Evolutionary conservation across 2,329 filamentous ascomycete species (phyloP).

Genomic region (Ceratocystis smalleyi): DNA sequence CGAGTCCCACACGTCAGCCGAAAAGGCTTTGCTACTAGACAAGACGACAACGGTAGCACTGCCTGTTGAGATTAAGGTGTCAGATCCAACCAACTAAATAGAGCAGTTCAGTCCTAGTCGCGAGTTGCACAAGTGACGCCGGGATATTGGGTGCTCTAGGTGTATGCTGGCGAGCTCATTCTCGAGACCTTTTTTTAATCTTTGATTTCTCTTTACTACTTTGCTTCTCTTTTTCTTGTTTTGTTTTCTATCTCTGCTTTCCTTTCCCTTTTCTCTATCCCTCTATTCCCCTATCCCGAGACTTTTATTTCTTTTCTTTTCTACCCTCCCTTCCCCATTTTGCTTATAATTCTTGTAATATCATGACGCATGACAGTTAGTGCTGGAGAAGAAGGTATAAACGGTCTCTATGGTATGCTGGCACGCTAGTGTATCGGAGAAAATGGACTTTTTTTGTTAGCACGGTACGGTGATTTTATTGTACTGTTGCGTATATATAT

Average conservation of each 20-base stretch:
- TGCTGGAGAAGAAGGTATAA: not conserved
- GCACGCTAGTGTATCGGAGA: not conserved
- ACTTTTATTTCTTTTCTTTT: not conserved
- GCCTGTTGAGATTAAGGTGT: slow-evolving; percentile 17
- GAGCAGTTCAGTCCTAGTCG: not conserved
- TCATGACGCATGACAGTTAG: slow-evolving; percentile 3
- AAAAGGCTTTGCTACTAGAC: slow-evolving; percentile 18
- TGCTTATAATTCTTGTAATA: slow-evolving; percentile 10
- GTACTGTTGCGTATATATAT: not conserved
- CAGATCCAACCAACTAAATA: slow-evolving; percentile 3
- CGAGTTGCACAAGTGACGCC: not conserved
- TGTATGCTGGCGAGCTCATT: not conserved
- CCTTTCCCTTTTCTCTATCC: not conserved
- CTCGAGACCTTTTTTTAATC: not conserved
- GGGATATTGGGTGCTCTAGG: not conserved
- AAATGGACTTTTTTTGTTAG: not conserved
- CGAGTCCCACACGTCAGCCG: slow-evolving; percentile 27
- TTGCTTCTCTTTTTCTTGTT: not conserved
- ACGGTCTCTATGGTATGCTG: not conserved
- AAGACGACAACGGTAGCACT: slow-evolving; percentile 11
- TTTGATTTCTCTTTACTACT: not conserved
- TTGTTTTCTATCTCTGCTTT: not conserved
- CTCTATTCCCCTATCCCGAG: not conserved
- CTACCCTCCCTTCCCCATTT: not conserved
- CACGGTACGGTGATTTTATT: not conserved